These are phyloP conservation scores for Xylaria nigripes DNA, from an alignment of 495 filamentous ascomycete species.

Conservation along the genomic window DNA sequence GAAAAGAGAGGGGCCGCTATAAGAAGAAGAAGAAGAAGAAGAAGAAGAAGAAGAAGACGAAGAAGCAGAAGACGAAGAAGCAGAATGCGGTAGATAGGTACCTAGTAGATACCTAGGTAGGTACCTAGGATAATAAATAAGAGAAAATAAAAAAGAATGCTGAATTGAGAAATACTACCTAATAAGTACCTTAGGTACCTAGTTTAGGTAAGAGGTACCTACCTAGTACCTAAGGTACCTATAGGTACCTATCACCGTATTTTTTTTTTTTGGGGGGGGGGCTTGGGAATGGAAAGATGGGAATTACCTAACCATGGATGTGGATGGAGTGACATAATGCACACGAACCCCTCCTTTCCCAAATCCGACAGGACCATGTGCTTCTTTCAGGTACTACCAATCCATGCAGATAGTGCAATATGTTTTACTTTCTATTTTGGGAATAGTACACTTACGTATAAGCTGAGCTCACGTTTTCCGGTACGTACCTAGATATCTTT, in stretches of 20 bases:
- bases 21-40: background rate
- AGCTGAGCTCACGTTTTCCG: background rate
- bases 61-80: background rate
- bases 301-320: background rate
- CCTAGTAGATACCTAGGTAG: background rate
- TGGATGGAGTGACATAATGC: background rate
- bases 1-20: background rate
- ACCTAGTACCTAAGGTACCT: no score
- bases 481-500: background rate
- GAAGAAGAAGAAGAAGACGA: background rate
- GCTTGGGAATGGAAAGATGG: background rate
- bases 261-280: no score
- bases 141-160: background rate
- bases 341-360: slow-evolving; percentile 2
- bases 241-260: no score
- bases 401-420: slow-evolving; percentile 1
- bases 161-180: background rate
- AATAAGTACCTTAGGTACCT: no score
- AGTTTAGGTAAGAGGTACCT: no score
- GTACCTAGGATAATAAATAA: background rate
- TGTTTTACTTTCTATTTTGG: slow-evolving; percentile 8
- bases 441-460: slow-evolving; percentile 2
- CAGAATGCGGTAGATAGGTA: background rate
- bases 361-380: slow-evolving; percentile 13
- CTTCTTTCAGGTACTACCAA: slow-evolving; percentile 4